Conservation (phyloP, 768 basidiomycete genomes). For the Macrocybe gigantea region DNA sequence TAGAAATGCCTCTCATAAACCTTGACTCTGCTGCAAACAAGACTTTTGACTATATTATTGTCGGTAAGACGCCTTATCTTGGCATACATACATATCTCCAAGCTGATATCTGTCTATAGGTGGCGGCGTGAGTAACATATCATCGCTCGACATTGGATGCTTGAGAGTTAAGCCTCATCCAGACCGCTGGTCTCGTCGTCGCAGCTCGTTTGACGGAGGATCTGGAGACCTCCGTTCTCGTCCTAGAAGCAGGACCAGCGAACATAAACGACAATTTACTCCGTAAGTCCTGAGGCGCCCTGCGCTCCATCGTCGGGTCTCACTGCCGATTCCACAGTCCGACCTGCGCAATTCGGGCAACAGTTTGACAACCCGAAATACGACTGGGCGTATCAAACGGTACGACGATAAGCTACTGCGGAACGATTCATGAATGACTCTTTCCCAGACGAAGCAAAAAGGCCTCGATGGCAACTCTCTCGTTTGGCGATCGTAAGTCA, state of each 20-base stretch:
- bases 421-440: background rate
- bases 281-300: background rate
- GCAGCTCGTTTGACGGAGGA: constrained; percentile 12
- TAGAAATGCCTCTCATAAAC: background rate
- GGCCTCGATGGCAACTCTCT: constrained; percentile 4
- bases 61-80: constrained; percentile 4
- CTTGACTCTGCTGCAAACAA: constrained; percentile 1
- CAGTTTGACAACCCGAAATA: constrained; percentile 14
- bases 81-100: background rate
- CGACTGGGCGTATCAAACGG: constrained; percentile 17
- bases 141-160: background rate
- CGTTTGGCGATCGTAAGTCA: constrained; percentile 6
- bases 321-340: background rate
- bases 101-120: background rate
- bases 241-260: constrained; percentile 12
- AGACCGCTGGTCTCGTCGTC: constrained; percentile 12
- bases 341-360: constrained; percentile 6
- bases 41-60: constrained; percentile 9
- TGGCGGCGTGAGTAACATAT: background rate
- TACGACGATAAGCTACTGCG: background rate
- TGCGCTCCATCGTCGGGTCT: background rate
- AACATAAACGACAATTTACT: constrained; percentile 9
- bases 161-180: background rate
- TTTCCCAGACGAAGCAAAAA: constrained; percentile 8
- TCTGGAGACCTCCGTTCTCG: constrained; percentile 6